Evolutionary conservation across 768 basidiomycete species (phyloP).

Genomic region (Tephrocybe rancida): DNA sequence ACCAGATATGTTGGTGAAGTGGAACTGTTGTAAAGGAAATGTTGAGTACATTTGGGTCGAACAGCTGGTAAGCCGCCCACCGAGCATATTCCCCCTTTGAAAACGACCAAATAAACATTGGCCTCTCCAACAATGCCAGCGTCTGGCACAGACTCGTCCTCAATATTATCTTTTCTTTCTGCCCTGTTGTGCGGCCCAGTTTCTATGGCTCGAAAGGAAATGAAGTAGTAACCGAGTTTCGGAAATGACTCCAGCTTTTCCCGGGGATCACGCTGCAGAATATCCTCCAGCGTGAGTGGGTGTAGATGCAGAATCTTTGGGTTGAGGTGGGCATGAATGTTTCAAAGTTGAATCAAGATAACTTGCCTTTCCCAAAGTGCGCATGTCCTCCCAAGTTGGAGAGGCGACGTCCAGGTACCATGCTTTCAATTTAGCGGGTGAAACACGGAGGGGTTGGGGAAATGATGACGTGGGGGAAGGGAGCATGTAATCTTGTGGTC

Average conservation of each 20-base stretch:
- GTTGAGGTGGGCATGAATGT: neutral
- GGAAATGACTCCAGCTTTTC: conserved; percentile 92
- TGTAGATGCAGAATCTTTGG: conserved; percentile 85
- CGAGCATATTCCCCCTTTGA: conserved; percentile 83
- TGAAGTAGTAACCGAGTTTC: conserved; percentile 88
- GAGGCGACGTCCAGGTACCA: conserved; percentile 94
- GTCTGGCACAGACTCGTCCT: conserved; percentile 24
- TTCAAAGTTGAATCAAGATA: neutral
- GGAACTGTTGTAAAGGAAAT: conserved; percentile 61
- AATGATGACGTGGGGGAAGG: neutral
- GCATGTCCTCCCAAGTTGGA: conserved; percentile 87
- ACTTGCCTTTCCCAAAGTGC: conserved; percentile 78
- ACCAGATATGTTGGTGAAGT: conserved; percentile 85
- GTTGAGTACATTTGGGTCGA: neutral
- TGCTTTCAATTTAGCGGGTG: conserved; percentile 46
- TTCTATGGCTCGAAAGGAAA: conserved; percentile 85
- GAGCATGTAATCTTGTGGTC: conserved; percentile 10
- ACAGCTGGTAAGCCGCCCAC: conserved; percentile 39
- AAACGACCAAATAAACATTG: conserved; percentile 89
- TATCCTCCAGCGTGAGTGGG: conserved; percentile 92
- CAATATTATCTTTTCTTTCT: conserved; percentile 24
- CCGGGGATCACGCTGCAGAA: conserved; percentile 86
- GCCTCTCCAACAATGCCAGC: conserved; percentile 67
- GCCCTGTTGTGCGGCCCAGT: conserved; percentile 44
- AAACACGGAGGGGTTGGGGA: neutral